A percentile compares a stretch with the other conserved stretches of the same genome.
Conservation (phyloP, 768 basidiomycete species). For the Dacryopinax spathularia region DNA sequence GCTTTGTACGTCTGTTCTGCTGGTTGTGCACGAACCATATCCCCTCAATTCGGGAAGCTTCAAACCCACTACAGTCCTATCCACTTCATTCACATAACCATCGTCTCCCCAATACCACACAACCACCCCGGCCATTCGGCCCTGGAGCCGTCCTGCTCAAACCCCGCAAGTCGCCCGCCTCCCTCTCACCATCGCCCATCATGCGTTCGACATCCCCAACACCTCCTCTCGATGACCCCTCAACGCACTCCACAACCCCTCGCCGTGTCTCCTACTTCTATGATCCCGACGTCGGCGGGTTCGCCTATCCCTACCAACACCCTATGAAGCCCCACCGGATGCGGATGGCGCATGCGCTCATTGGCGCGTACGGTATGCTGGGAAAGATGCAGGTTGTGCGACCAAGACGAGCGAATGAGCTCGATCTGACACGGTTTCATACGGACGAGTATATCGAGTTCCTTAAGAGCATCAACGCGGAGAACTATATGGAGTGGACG, state of each 20-base stretch:
- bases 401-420: slow-evolving; percentile 53
- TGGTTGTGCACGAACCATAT: too few relatives aligned
- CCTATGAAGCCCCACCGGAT: slow-evolving; percentile 96
- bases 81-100: too few relatives aligned
- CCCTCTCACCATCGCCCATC: not conserved
- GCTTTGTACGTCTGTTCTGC: too few relatives aligned
- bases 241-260: not conserved
- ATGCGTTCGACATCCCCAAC: not conserved
- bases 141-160: too few relatives aligned
- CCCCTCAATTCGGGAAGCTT: too few relatives aligned
- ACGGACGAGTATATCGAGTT: slow-evolving; percentile 98
- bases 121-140: too few relatives aligned
- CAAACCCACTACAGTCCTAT: too few relatives aligned
- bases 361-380: slow-evolving; percentile 84
- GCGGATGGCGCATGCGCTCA: slow-evolving; percentile 82
- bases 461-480: slow-evolving; percentile 73
- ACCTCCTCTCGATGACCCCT: not conserved
- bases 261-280: slow-evolving; percentile 1
- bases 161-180: too few relatives aligned
- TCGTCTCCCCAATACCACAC: too few relatives aligned
- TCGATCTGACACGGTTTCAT: slow-evolving; percentile 85
- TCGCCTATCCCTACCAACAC: slow-evolving; percentile 76
- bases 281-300: slow-evolving; percentile 36
- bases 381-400: slow-evolving; percentile 80
- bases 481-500: slow-evolving; percentile 75